phyloP scores from a whole-genome alignment of 2,329 filamentous ascomycete genomes.

The Pseudocercospora crystallina region DNA sequence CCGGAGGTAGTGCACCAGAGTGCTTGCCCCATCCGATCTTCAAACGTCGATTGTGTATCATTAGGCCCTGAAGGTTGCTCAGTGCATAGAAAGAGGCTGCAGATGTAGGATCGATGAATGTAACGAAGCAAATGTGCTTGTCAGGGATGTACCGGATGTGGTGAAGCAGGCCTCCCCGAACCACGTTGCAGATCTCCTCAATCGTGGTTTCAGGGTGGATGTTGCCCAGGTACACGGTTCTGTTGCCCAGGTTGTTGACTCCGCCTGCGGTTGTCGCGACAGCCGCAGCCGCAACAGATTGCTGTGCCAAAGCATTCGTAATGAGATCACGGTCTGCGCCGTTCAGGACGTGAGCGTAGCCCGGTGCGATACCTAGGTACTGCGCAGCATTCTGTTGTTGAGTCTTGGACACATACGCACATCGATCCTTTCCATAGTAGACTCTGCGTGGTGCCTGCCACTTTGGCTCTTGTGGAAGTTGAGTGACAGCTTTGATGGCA shows the following conservation, averaged over 20 bases:
- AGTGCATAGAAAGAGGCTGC: constrained; percentile 97
- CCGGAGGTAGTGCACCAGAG: constrained; percentile 90
- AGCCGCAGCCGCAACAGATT: constrained; percentile 93
- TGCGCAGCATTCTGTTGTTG: constrained; percentile 99
- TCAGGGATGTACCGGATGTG: constrained; percentile 99
- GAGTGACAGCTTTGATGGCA: constrained; percentile 95
- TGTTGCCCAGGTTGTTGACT: constrained; percentile 95
- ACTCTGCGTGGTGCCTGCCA: constrained; percentile 95
- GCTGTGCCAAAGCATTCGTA: constrained; percentile 91
- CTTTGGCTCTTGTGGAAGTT: constrained; percentile 92
- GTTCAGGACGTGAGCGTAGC: constrained; percentile 94
- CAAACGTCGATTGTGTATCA: constrained; percentile 97
- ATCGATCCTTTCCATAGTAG: constrained; percentile 98
- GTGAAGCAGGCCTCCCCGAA: constrained; percentile 89
- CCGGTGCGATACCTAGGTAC: constrained; percentile 94
- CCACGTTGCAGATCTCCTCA: constrained; percentile 99
- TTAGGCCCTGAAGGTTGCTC: constrained; percentile 94
- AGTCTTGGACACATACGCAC: constrained; percentile 98
- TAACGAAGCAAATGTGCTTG: constrained; percentile 99
- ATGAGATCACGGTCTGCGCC: constrained; percentile 95
- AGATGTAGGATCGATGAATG: constrained; percentile 97
- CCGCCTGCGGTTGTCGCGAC: constrained; percentile 95
- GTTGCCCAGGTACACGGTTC: constrained; percentile 96
- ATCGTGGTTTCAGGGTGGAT: constrained; percentile 99
- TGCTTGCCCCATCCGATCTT: constrained; percentile 99